Base-by-base conservation (phyloP, 139 green algal genomes). In the Chlorella sorokiniana region DNA sequence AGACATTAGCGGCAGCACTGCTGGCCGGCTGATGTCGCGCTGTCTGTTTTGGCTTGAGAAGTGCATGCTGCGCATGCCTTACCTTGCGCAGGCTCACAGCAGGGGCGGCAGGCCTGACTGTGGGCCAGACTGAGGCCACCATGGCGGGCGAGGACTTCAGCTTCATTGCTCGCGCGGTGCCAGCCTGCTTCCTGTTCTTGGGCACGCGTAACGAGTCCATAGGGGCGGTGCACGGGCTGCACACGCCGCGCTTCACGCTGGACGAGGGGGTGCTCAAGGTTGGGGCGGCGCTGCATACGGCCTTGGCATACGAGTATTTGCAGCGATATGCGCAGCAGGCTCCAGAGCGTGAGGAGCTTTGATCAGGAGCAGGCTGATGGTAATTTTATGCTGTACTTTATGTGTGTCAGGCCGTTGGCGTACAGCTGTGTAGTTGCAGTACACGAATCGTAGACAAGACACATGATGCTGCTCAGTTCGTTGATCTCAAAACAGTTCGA, bases 121-220 rank as follows among this genome's bases (percentile, higher is more conserved):
- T 90, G 61, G 14, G 52, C 11, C 86, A 94, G 29, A 76, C 83
- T 1, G 89, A 93, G 72, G 78, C 87, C 27, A 88, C 85, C 4
- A 95, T 95, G 88, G 90, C 87, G 14, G 94, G 84, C 0, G 94
- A 98, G 83, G 94, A 98, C 86, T 98, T 98, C 85, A 76, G 88
- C 7, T 98, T 96, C 82, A 94, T 93, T 35, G 80, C 70, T 10
- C 40, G 64, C 33, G 75, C 40, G 3, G 83, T 93, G 5, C 92
- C 92, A 35, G 90, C 87, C 38, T 82, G 83, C 6, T 93, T 98
- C 62, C 71, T 89, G 27, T 97, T 98, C 79, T 72, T 98, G 71
- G 95, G 95, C 52, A 96, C 94, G 22, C 84, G 83, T 27, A 95
- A 97, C 77, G 89, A 95, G 76, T 92, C 78, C 6, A 10, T 84